These are phyloP conservation scores for Diaporthe longicolla DNA, from an alignment of 2,329 filamentous ascomycete genomes.

Conservation along the genomic window DNA sequence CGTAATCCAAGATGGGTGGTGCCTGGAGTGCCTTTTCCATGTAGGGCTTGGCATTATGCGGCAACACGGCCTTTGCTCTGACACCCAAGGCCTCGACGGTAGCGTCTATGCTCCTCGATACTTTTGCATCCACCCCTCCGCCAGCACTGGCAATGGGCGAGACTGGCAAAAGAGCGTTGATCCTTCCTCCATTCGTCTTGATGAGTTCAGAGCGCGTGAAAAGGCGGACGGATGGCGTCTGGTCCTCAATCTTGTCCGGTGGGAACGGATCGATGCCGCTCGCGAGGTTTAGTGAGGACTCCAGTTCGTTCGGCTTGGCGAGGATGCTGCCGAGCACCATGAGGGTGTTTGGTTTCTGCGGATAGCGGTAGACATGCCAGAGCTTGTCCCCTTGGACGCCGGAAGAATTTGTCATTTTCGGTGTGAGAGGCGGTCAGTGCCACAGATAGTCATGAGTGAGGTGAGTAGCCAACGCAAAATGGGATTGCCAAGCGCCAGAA, in stretches of 20 bases:
- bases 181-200: background rate
- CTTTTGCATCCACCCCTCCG: background rate
- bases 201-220: background rate
- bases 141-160: background rate
- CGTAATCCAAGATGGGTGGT: background rate
- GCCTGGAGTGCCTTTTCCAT: background rate
- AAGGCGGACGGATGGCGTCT: background rate
- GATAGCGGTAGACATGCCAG: slow-evolving; percentile 28
- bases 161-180: background rate
- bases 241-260: background rate
- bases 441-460: too few relatives aligned
- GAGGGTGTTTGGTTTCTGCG: slow-evolving; percentile 12
- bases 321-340: slow-evolving; percentile 14
- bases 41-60: background rate
- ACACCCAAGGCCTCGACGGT: slow-evolving; percentile 3
- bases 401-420: background rate
- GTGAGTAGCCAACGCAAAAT: background rate
- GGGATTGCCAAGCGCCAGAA: background rate
- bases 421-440: background rate
- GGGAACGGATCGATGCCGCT: slow-evolving; percentile 4
- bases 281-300: background rate
- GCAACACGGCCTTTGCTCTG: background rate
- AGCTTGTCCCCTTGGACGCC: slow-evolving; percentile 10
- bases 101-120: background rate
- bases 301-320: background rate